Evolutionary conservation across 768 basidiomycete species (phyloP), one percentile per base, ranked within the genome.

Genomic region (Termitomyces sp.): DNA sequence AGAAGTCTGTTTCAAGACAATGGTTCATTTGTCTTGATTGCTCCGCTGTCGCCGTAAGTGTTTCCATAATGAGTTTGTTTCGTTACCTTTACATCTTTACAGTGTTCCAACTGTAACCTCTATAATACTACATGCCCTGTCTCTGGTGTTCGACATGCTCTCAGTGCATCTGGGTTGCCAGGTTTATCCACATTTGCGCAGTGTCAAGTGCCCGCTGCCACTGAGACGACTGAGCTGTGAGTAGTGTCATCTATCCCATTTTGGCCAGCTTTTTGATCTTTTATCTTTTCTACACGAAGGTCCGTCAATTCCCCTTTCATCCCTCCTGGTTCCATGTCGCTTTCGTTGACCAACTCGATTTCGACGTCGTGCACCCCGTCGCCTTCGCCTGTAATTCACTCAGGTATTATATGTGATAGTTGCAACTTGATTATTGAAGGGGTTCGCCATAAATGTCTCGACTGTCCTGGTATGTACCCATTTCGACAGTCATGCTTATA

Each of bases 381-480:
- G 24, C 60, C 65, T 13, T 64, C 66, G 12, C 72, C 70, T 8
- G 71, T 76, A n/a, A 68, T 86, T 39, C 88, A 91, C 67, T 66
- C 51, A 32, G 79, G 79, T 29, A 72, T 90, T n/a, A 46, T 76
- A 9, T 94, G 92, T 68, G 88, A 94, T 68, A 63, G 63, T 16
- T 94, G 92, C 69, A 61, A 77, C 5, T 62, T 70, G 22, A 78
- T 70, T 4, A 76, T 93, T 39, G 72, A 79, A 55, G 92, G 91
- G 12, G 67, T 84, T 55, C 78, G 92, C 44, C 85, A 90, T 69
- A 94, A 93, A 69, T 94, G 92, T 64, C 70, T 90, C 22, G 87
- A 90, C 62, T 93, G 91, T 68, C 75, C 78, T 48, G 78, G 88
- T 89, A 66, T 53, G 78, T 70, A 4, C 5, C 7, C 18, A 44